Evolutionary conservation across 2,329 filamentous ascomycete genomes (phyloP), one percentile per base, ranked within the genome.

Genomic region (Aspergillus oerlinghausenensis): DNA sequence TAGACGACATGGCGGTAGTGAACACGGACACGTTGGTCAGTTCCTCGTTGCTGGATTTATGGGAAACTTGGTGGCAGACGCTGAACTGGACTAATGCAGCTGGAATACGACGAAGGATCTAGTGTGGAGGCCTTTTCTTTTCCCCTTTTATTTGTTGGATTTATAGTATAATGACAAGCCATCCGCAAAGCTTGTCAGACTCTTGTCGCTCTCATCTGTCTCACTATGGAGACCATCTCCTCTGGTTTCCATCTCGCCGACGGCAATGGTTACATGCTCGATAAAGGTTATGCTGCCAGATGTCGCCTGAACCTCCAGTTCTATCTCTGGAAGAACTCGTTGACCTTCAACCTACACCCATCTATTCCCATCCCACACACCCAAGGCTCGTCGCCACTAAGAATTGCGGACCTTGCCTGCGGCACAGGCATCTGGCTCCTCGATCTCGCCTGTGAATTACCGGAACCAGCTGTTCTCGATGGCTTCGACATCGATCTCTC

Each of bases 371-470:
- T 52, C 2, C 45, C 53, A 40, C 51, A 58, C 11, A 19, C 61
- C n/a, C 11, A 45, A 9, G 7, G 4, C 14, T 59, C 42, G 32
- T 47, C 53, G 43, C 40, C 17, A 0, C 48, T 58, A 11, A 48
- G 29, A 45, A 53, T 53, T n/a, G 66, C 61, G 29, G 68, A 71
- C 40, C 52, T 71, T 8, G 67, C 65, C n/a, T 61, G 61, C 11
- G 68, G 67, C 17, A 69, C 66, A 43, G 65, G 62, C 26, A 51
- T 68, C 23, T 71, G 69, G 67, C 58, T 65, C 11, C 55, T 68
- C 9, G 63, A 69, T 49, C 60, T 67, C 21, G 62, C 64, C 11
- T 58, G 54, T 14, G 56, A 63, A 38, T 55, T 60, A 28, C 62
- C 63, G 6, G 51, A 52, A 10, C 40, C 17, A 10, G 56, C 61